Base-by-base conservation (phyloP, 208 protist species). In the Sergeia podlipaevii region DNA sequence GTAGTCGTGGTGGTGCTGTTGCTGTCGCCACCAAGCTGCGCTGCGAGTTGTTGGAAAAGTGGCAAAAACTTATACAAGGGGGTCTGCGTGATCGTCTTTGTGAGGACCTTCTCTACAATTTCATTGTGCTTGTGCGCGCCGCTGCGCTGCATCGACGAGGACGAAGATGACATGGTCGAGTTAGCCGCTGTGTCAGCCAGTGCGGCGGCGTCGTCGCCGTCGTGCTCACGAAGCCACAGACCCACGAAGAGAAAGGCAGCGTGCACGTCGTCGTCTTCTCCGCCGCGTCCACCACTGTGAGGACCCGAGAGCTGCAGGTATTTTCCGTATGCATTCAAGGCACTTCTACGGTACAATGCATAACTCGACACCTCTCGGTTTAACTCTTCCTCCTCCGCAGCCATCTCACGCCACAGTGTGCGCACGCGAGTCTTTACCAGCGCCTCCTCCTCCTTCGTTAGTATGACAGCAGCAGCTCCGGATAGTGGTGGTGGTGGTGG, bases 201-300 rank as follows among this genome's bases (percentile, higher is more conserved):
- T n/a, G 1, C 39, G 17, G 21, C 20, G 18, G 18, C 8, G 21
- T 39, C 4, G 10, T 34, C 56, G 15, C 26, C 33, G 1, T 43
- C 38, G 3, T 48, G 27, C 4, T 58, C 33, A n/a, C 71, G 70
- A n/a, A 78, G 58, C 87, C 87, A 94, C 2, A 94, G 57, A 49
- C 78, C 79, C 2, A 91, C 80, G 50, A 94, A 82, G 7, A 76
- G 72, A 42, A 87, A 94, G 8, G 85, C 69, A n/a, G 86, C 82
- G n/a, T 79, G 65, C n/a, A 86, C 17, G 13, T 70, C 64, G 39
- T 74, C 54, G 17, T 86, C 74, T 8, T 55, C 61, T 1, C 5
- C 37, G 23, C 54, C 20, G 50, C 2, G 11, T 38, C n/a, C 37
- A 17, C 42, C 18, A 11, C 29, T 41, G 3, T 24, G 30, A 29